Evolutionary conservation across 2,329 filamentous ascomycete species (phyloP), one percentile per base, ranked within the genome.

Genomic region (Alternaria brassicae): DNA sequence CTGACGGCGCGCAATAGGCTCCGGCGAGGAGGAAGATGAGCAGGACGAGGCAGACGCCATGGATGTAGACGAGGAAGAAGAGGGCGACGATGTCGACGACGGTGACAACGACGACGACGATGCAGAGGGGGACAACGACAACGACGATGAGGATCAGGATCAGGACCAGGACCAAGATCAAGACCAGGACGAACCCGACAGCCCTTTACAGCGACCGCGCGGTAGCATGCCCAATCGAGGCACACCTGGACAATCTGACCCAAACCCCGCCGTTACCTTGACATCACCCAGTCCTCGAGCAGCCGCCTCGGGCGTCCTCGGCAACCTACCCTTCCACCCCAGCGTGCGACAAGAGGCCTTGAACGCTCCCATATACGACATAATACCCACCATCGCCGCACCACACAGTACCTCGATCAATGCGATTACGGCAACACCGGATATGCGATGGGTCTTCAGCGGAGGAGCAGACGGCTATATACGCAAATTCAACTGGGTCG

Each of bases 381-480:
- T 99, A 60, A 90, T 97, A 1, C 95, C 95, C 2, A 98, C 95
- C 21, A 98, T 98, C 81, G 95, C 95, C 2, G 95, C 95, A 3
- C 95, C 95, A 1, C 93, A 97, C 77, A 91, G 92, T 62, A 99
- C 95, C 3, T 97, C 93, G 53, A 92, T 99, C 78, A 99, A 99
- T 74, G 90, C 93, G 9, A 86, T 99, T 58, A 89, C 93, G 23
- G 89, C 95, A 30, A 99, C 95, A 0, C 93, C 93, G 2, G 95
- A 99, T 77, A 89, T 97, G 83, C 87, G 93, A 55, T 98, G 93
- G 86, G 94, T 96, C 77, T 93, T 98, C 76, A 97, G 90, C 10
- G 95, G 95, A 36, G 95, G 95, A 1, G 90, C 91, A 0, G 95
- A 99, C 79, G 94, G 95, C 47, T 99, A 97, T 74, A 94, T 99